phyloP scores from a whole-genome alignment of 169 alveolate genomes.

The Miamiensis avidus region DNA sequence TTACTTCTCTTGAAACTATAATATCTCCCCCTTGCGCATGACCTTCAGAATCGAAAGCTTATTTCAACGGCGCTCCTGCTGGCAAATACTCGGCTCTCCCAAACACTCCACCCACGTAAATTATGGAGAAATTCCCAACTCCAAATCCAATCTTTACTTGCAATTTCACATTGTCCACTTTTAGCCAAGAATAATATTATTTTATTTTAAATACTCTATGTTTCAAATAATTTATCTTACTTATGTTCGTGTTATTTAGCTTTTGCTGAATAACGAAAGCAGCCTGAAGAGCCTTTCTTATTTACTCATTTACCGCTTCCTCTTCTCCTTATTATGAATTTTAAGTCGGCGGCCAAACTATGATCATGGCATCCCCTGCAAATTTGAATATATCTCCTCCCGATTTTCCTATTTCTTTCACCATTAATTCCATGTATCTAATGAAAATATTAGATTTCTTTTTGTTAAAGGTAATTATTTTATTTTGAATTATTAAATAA shows the following conservation, averaged over 20 bases:
- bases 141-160: slow-evolving; percentile 86
- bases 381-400: slow-evolving; percentile 87
- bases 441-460: slow-evolving; percentile 64
- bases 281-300: slow-evolving; percentile 72
- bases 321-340: neutral
- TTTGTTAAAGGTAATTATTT: slow-evolving; percentile 59
- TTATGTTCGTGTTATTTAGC: slow-evolving; percentile 65
- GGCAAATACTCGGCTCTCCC: slow-evolving; percentile 83
- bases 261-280: slow-evolving; percentile 77
- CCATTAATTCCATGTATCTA: slow-evolving; percentile 78
- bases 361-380: slow-evolving; percentile 84
- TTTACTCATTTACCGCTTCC: slow-evolving; percentile 35
- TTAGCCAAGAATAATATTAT: too few species aligned
- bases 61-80: slow-evolving; percentile 79
- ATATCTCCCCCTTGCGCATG: neutral
- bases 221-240: slow-evolving; percentile 30
- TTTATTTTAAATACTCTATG: too few species aligned
- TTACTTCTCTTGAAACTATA: neutral
- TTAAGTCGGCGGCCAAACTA: slow-evolving; percentile 77
- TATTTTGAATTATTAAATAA: slow-evolving; percentile 66
- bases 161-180: slow-evolving; percentile 53
- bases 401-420: slow-evolving; percentile 67
- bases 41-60: neutral
- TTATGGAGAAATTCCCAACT: slow-evolving; percentile 75
- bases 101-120: slow-evolving; percentile 87